Evolutionary conservation across 1,284 basidiomycete genomes (phyloP).

Genomic region (Ganoderma boninense): DNA sequence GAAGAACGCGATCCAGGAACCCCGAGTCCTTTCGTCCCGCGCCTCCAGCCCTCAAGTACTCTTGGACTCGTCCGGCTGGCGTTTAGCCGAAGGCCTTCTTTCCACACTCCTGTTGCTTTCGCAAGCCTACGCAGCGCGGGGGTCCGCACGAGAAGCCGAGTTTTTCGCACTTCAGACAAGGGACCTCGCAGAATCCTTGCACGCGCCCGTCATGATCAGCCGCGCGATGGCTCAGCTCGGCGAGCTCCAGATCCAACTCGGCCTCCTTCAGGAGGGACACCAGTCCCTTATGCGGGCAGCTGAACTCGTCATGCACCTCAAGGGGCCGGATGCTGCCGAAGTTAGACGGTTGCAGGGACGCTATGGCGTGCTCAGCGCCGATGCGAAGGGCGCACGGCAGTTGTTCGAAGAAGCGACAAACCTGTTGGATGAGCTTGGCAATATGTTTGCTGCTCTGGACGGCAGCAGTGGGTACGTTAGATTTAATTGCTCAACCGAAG

Average conservation of each 20-base stretch:
- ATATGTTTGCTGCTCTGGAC: slow-evolving; percentile 62
- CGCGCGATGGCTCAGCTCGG: slow-evolving; percentile 71
- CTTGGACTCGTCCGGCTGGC: slow-evolving; percentile 75
- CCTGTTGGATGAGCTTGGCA: slow-evolving; percentile 67
- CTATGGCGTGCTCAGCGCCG: slow-evolving; percentile 57
- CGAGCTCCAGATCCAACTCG: slow-evolving; percentile 73
- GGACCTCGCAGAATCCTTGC: slow-evolving; percentile 72
- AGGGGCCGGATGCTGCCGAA: slow-evolving; percentile 68
- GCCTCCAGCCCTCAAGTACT: slow-evolving; percentile 33
- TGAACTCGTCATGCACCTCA: slow-evolving; percentile 50
- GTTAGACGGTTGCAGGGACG: slow-evolving; percentile 70
- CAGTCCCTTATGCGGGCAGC: slow-evolving; percentile 62
- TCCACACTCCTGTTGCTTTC: slow-evolving; percentile 70
- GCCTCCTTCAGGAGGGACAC: slow-evolving; percentile 62
- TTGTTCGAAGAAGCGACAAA: slow-evolving; percentile 61
- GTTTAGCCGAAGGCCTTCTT: slow-evolving; percentile 75
- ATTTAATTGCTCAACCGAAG: background rate
- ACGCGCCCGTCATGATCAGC: slow-evolving; percentile 68
- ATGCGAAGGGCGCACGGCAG: slow-evolving; percentile 55
- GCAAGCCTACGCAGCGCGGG: slow-evolving; percentile 70
- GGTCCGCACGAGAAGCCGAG: slow-evolving; percentile 83
- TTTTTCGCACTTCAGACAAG: slow-evolving; percentile 82
- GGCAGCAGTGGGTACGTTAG: slow-evolving; percentile 47
- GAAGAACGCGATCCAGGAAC: slow-evolving; percentile 20
- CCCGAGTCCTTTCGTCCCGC: slow-evolving; percentile 31